phyloP scores from a whole-genome alignment of 345 rosid genomes.

The Microthlaspi erraticum region DNA sequence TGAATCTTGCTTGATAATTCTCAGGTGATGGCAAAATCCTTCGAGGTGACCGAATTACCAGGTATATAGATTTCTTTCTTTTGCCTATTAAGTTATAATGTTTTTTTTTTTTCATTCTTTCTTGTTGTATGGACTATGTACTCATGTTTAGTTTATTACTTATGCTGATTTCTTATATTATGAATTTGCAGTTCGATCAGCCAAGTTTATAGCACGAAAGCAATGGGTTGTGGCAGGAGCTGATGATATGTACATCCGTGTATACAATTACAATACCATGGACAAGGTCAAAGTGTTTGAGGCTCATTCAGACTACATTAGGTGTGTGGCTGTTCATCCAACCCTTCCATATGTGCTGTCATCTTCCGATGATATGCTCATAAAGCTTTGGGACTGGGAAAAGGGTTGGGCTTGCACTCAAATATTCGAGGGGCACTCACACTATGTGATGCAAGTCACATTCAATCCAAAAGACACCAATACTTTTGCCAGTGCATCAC shows the following conservation, averaged over 20 bases:
- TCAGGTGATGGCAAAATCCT: constrained; percentile 85
- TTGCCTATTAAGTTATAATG: not conserved
- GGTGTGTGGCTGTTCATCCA: constrained; percentile 95
- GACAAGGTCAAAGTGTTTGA: constrained; percentile 91
- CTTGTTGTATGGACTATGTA: not conserved
- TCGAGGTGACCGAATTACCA: constrained; percentile 88
- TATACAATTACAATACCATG: constrained; percentile 91
- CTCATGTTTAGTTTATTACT: constrained; percentile 15
- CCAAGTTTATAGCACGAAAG: constrained; percentile 82
- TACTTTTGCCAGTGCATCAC: constrained; percentile 98
- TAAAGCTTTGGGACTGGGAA: constrained; percentile 99
- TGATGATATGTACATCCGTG: constrained; percentile 91
- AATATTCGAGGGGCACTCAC: constrained; percentile 98
- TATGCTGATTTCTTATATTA: constrained; percentile 9
- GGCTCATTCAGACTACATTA: constrained; percentile 96
- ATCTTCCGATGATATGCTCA: constrained; percentile 98
- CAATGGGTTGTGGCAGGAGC: constrained; percentile 99
- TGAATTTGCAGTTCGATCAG: constrained; percentile 81
- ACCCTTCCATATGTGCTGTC: constrained; percentile 90
- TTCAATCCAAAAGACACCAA: constrained; percentile 91
- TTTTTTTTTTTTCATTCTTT: not conserved
- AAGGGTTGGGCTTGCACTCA: constrained; percentile 94
- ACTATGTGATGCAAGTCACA: constrained; percentile 98
- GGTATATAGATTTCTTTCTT: constrained; percentile 52
- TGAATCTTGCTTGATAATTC: constrained; percentile 30